Evolutionary conservation across 202 grass and related monocot genomes (phyloP), one percentile per base, ranked within the genome.

Genomic region (Zizania palustris): DNA sequence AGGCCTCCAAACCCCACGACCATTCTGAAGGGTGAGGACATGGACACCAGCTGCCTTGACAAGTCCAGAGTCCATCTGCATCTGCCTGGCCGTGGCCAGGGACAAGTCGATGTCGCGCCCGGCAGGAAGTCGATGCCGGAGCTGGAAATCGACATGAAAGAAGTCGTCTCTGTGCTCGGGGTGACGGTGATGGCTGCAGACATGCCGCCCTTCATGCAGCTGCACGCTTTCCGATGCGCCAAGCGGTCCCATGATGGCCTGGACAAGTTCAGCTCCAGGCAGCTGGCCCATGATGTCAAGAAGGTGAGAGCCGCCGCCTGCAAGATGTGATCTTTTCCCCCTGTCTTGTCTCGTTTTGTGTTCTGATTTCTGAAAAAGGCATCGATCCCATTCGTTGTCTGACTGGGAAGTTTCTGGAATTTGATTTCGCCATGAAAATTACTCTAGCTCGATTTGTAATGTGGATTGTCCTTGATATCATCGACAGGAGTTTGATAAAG

Each of bases 281-380:
- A 91, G 79, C 82, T 91, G 83, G 88, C 92, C 63, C 92, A 95
- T 82, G 88, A 95, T 58, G 65, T 91, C 28, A 95, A 91, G 83
- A 95, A 89, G 92, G 92, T 94, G 64, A 83, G 72, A 6, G 28
- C 10, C 43, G 28, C 10, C 43, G 3, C 14, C 1, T 45, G 53
- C 80, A 67, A 42, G 18, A 44, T 22, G 20, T 18, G 59, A 82
- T 77, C 19, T 73, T 67, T 80, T 0, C 11, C 16, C 45, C n/a
- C n/a, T n/a, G n/a, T 85, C 41, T 19, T 75, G 60, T 81, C 16
- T 58, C 2, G 7, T 55, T 19, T 55, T 20, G 51, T 20, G 20
- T 20, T 20, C 51, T 20, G 51, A 55, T 19, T 80, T 45, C 19
- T 64, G 14, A 13, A 60, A 46, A 76, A n/a, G n/a, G 9, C n/a